Conservation (phyloP, 257 asterid species). For the Solanum virginianum region DNA sequence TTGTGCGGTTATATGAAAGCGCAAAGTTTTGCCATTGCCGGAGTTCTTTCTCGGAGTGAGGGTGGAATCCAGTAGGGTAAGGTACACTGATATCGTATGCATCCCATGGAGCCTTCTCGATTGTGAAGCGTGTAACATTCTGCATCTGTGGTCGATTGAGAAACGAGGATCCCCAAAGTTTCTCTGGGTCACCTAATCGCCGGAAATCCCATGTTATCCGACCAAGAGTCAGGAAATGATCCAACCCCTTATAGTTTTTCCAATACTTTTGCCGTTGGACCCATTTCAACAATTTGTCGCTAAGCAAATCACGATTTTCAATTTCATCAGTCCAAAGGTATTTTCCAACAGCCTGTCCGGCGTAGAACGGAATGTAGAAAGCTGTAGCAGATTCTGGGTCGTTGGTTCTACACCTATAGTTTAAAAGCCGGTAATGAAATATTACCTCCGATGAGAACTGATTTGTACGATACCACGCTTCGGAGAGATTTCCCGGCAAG, state of each 20-base stretch:
- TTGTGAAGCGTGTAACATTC: slow-evolving; percentile 39
- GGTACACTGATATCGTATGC: slow-evolving; percentile 60
- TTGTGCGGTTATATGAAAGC: slow-evolving; percentile 23
- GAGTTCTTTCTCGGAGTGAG: slow-evolving; percentile 30
- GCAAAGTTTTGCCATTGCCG: slow-evolving; percentile 47
- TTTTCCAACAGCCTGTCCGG: slow-evolving; percentile 63
- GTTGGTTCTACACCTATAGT: slow-evolving; percentile 54
- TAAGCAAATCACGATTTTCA: slow-evolving; percentile 39
- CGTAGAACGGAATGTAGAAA: slow-evolving; percentile 86
- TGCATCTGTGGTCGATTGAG: slow-evolving; percentile 59
- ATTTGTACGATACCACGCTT: slow-evolving; percentile 83
- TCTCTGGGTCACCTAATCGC: slow-evolving; percentile 42
- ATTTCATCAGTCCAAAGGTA: slow-evolving; percentile 45
- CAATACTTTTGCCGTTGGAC: slow-evolving; percentile 40
- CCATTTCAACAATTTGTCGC: slow-evolving; percentile 54
- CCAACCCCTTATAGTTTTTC: slow-evolving; percentile 56
- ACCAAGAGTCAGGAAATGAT: slow-evolving; percentile 64
- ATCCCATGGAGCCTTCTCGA: slow-evolving; percentile 71
- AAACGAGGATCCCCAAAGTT: slow-evolving; percentile 65
- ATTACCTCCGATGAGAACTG: slow-evolving; percentile 62
- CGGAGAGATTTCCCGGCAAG: slow-evolving; percentile 39
- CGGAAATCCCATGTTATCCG: slow-evolving; percentile 84
- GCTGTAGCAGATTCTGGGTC: slow-evolving; percentile 76
- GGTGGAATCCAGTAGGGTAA: slow-evolving; percentile 92
- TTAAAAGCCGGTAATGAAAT: slow-evolving; percentile 53